Evolutionary conservation across 1,139 yeast genomes (phyloP), one percentile per base, ranked within the genome.

Genomic region (Yamadazyma songkhlaensis): DNA sequence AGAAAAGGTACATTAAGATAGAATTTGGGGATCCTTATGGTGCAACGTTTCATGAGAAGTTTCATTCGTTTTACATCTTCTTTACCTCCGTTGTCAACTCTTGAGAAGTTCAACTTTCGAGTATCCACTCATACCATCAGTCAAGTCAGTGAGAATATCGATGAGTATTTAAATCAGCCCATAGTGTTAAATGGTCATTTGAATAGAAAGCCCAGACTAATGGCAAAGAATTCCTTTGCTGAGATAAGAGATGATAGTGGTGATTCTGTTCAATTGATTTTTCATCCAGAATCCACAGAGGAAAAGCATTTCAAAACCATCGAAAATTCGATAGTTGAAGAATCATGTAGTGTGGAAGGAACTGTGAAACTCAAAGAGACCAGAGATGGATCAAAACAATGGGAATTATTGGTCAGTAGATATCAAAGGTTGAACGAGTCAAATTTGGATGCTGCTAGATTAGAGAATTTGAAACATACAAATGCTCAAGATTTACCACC

Each of bases 101-200:
- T 67, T 9, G 50, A 58, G 2, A 67, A 64, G 44, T 69, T 72
- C 45, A 50, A 50, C 22, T 72, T 72, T 41, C 74, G 74, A 2
- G 25, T 50, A 2, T 65, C 72, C 8, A 60, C 73, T 1, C 67
- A 64, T 43, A 49, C 60, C 7, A 51, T 70, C 24, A 32, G 32
- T 22, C 49, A 47, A 14, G 45, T 65, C 8, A 38, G 48, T 13
- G 33, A 34, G 9, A 38, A 52, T 11, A 32, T 54, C 10, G 52
- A 47, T 8, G 20, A n/a, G 13, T 50, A 37, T 17, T 41, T 46
- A 32, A 39, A 35, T 12, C 33, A 36, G 3, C 40, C 40, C n/a
- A 61, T 74, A 9, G 61, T 67, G 2, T 50, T 86, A 14, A 76
- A 84, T 50, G 97, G 97, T 0, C 94, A 96, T 85, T 73, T 90